These are phyloP conservation scores for Aspergillus fumigatus DNA, from an alignment of 2,329 filamentous ascomycete species.

Conservation along the genomic window DNA sequence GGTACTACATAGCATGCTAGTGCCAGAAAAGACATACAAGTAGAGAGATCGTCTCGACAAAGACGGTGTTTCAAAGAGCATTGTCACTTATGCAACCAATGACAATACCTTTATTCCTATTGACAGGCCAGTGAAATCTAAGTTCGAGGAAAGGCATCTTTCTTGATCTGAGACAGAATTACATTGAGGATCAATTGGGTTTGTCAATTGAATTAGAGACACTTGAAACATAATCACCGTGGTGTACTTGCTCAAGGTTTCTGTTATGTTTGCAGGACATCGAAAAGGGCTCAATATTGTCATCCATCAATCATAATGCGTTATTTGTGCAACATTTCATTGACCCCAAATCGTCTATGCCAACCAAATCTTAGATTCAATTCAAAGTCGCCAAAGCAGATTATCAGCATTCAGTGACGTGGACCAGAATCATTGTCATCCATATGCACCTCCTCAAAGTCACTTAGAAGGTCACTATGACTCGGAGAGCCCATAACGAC, in stretches of 20 bases:
- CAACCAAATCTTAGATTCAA: too few species aligned
- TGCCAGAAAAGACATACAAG: not conserved
- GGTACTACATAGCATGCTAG: not conserved
- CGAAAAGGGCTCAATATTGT: not conserved
- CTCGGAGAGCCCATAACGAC: constrained; percentile 10
- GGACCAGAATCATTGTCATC: constrained; percentile 4
- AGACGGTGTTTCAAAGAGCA: not conserved
- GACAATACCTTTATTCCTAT: not conserved
- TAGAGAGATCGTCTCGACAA: not conserved
- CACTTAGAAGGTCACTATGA: constrained; percentile 7
- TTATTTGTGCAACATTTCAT: not conserved
- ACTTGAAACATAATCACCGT: too few species aligned
- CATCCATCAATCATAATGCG: not conserved
- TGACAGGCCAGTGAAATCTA: not conserved
- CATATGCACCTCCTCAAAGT: constrained; percentile 11
- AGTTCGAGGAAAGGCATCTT: not conserved
- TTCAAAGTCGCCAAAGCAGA: not conserved
- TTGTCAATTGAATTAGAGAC: not conserved
- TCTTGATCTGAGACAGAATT: not conserved
- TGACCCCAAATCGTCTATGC: not conserved
- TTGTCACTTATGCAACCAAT: not conserved
- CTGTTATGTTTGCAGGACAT: not conserved
- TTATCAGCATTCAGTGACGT: not conserved
- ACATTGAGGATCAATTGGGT: not conserved
- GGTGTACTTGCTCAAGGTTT: not conserved